A percentile compares a stretch with the other conserved stretches of the same genome.
These are phyloP conservation scores for Mycena sp. DNA, from an alignment of 1,284 basidiomycete species.

Conservation along the genomic window DNA sequence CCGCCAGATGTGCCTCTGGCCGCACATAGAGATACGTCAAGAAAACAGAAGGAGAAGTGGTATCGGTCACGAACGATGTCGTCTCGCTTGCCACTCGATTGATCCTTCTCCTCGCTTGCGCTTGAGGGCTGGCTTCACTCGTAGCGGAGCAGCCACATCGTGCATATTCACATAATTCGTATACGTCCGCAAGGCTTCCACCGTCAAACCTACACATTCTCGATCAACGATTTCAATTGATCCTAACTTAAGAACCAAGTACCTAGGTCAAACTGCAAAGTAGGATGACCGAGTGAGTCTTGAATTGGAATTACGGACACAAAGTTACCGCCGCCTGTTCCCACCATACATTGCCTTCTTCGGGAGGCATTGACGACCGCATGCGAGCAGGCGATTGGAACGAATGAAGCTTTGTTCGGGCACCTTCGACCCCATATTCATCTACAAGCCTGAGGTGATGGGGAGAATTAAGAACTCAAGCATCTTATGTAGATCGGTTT, in stretches of 20 bases:
- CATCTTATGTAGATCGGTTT: too few relatives aligned
- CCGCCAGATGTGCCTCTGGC: constrained; percentile 1
- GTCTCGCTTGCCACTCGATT: background rate
- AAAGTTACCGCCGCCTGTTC: too few relatives aligned
- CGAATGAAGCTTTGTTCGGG: too few relatives aligned
- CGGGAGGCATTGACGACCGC: too few relatives aligned
- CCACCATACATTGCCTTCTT: too few relatives aligned
- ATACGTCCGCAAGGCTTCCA: background rate
- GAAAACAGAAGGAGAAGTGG: too few relatives aligned
- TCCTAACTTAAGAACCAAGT: background rate
- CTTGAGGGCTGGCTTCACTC: background rate
- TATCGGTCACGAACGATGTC: background rate
- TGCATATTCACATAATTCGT: background rate
- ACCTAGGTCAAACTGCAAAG: constrained; percentile 8
- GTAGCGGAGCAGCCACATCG: background rate
- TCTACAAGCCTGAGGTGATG: too few relatives aligned
- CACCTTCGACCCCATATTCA: too few relatives aligned
- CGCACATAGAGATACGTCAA: background rate
- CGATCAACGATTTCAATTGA: too few relatives aligned
- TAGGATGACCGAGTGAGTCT: background rate
- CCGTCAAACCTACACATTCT: background rate
- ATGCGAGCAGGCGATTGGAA: too few relatives aligned
- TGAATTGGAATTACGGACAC: too few relatives aligned
- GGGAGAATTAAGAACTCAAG: too few relatives aligned
- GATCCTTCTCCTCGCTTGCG: constrained; percentile 8